Base-by-base conservation (phyloP, 805 yeast genomes). In the Starmerella vitae region DNA sequence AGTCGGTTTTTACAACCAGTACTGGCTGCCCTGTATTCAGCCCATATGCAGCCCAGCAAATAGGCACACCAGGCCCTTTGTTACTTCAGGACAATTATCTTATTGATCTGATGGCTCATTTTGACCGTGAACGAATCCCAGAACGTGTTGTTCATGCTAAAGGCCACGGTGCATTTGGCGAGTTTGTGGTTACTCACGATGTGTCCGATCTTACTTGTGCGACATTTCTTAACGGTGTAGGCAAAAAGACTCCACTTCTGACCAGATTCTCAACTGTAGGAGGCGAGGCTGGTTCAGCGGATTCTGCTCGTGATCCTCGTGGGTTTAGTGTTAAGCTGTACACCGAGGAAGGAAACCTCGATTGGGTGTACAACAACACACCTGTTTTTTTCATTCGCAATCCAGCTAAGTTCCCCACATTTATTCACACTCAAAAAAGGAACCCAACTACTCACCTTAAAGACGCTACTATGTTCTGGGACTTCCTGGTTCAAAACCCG, bases 361-460 rank as follows among this genome's bases (percentile, higher is more conserved):
- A 76, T 61, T 75, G 78, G 78, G 83, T 76, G 18, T 74, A 72
- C 65, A 76, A 74, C 63, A 76, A 76, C 62, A 76, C 82, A 14
- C 83, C 83, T 12, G 65, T 75, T 20, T 74, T 74, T 55, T 74
- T 74, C 60, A 62, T 75, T 43, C 65, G 80, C 46, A 76, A 74
- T 58, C 79, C 79, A 25, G 58, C 67, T 31, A 74, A 74, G 63
- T 75, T 75, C 63, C 75, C 78, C 8, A 65, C 66, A 48, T 74
- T 74, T 54, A 74, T 75, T 49, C 81, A 75, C 62, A 71, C 81
- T 18, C 81, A 74, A 59, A 76, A 76, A 67, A 69, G 82, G 51
- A 66, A 74, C 59, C 82, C 83, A 15, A 66, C 70, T 50, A 74
- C 80, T 17, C 67, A 70, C 49, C 58, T 73, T 52, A 68, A 67